A percentile compares a stretch with the other conserved stretches of the same genome.
These are phyloP conservation scores for Penicillium samsonianum DNA, from an alignment of 495 filamentous ascomycete genomes.

Conservation along the genomic window DNA sequence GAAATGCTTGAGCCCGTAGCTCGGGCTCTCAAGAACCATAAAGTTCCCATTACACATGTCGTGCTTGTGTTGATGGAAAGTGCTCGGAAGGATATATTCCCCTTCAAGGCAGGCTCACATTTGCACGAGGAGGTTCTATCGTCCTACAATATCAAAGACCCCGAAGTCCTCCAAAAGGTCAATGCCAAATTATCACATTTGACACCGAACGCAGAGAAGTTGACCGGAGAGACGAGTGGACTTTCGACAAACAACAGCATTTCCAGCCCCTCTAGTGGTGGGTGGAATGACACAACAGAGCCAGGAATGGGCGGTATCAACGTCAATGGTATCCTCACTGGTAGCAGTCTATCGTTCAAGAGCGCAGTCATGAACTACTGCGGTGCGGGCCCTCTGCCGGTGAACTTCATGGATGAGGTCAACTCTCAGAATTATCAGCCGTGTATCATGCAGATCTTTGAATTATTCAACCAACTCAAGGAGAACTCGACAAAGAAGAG, in stretches of 20 bases:
- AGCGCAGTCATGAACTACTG: constrained; percentile 41
- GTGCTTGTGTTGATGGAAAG: constrained; percentile 44
- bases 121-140: constrained; percentile 36
- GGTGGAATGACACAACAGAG: constrained; percentile 15
- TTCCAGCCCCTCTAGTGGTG: not conserved
- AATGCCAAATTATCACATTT: constrained; percentile 30
- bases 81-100: constrained; percentile 46
- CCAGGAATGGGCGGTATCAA: constrained; percentile 38
- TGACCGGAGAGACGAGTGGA: constrained; percentile 39
- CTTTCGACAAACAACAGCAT: constrained; percentile 23
- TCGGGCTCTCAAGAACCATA: constrained; percentile 27
- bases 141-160: constrained; percentile 19
- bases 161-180: constrained; percentile 11
- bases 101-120: constrained; percentile 35
- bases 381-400: constrained; percentile 40
- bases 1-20: constrained; percentile 32
- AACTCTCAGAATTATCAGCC: constrained; percentile 42
- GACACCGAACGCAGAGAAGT: constrained; percentile 35
- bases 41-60: constrained; percentile 36
- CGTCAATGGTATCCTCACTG: constrained; percentile 35
- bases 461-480: constrained; percentile 41
- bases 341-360: constrained; percentile 44
- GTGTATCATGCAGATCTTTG: constrained; percentile 42
- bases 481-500: constrained; percentile 1
- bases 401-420: constrained; percentile 42